Base-by-base conservation (phyloP, 805 yeast species). In the Yarrowia sp. region DNA sequence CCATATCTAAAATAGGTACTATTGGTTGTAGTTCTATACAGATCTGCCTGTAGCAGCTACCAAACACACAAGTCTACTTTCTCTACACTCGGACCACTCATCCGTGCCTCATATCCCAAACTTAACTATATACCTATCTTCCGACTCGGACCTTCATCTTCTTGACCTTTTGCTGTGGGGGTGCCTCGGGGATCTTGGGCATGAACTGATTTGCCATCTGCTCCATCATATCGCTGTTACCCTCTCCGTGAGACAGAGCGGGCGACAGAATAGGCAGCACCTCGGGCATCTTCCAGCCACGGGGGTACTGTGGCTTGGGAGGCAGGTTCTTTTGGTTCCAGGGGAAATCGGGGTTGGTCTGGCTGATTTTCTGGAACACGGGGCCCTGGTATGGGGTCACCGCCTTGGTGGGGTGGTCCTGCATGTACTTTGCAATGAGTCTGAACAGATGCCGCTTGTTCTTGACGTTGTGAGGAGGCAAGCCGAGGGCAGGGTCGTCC, bases 221-320 rank as follows among this genome's bases (percentile, higher is more conserved):
- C 22, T 69, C 65, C 73, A 74, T 70, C 67, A 72, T 68, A 55
- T 75, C 73, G 38, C 75, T 90, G 1, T 92, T 86, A 81, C 86
- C 86, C 61, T 97, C 97, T 35, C 89, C 92, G 14, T 58, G 64
- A 80, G 90, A 82, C 48, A 92, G 81, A 50, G 88, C 85, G 17
- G 88, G 85, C 64, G 96, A 87, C 71, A 88, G 91, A 35, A 91
- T 80, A n/a, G 99, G 99, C 13, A 92, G 90, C 50, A 93, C 86
- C 1, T 86, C 84, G 75, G 89, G 90, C 90, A 92, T 88, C 71
- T 81, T 84, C 80, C 89, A 88, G 11, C 97, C 97, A 69, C 85
- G 84, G n/a, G 96, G 97, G 65, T 77, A 79, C 10, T 32, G 33
- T 14, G 64, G 51, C 51, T 42, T 36, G 18, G 64, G 64, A 43